A percentile compares a stretch with the other conserved stretches of the same genome.
These are phyloP conservation scores for Colletotrichum viniferum DNA, from an alignment of 2,329 filamentous ascomycete genomes.

Conservation along the genomic window DNA sequence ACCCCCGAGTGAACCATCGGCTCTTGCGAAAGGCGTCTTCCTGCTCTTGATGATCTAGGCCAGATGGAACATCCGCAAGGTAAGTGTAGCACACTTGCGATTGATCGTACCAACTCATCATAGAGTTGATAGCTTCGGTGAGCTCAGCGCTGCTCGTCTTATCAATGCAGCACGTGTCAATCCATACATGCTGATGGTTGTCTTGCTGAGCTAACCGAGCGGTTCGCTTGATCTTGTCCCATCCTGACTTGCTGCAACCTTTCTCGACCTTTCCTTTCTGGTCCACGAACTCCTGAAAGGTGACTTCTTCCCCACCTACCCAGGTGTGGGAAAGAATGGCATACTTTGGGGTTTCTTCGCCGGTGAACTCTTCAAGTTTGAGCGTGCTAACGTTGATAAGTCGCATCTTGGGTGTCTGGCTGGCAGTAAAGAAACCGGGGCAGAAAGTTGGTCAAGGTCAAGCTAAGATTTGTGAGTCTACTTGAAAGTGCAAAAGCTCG, in stretches of 20 bases:
- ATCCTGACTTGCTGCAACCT: background rate
- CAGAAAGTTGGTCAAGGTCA: no score
- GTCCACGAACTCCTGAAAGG: background rate
- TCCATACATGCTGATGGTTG: fast-evolving
- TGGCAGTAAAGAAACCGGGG: no score
- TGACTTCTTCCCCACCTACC: background rate
- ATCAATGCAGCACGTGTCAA: background rate
- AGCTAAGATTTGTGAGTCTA: no score
- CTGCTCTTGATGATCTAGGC: no score
- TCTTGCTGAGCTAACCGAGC: fast-evolving
- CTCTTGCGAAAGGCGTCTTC: fast-evolving
- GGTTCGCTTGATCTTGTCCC: fast-evolving
- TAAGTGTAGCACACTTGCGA: background rate
- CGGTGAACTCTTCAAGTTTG: fast-evolving
- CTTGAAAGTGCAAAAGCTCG: no score
- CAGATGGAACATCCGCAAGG: fast-evolving
- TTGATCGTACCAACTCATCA: background rate
- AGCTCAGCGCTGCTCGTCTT: background rate
- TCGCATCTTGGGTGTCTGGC: background rate
- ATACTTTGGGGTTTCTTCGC: fast-evolving
- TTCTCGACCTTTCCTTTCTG: no score
- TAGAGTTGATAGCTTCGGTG: background rate
- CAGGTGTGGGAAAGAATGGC: background rate
- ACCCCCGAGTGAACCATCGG: background rate
- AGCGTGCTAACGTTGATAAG: fast-evolving